These are phyloP conservation scores for Fusarium verrucosum DNA, from an alignment of 2,329 filamentous ascomycete species.

Conservation along the genomic window DNA sequence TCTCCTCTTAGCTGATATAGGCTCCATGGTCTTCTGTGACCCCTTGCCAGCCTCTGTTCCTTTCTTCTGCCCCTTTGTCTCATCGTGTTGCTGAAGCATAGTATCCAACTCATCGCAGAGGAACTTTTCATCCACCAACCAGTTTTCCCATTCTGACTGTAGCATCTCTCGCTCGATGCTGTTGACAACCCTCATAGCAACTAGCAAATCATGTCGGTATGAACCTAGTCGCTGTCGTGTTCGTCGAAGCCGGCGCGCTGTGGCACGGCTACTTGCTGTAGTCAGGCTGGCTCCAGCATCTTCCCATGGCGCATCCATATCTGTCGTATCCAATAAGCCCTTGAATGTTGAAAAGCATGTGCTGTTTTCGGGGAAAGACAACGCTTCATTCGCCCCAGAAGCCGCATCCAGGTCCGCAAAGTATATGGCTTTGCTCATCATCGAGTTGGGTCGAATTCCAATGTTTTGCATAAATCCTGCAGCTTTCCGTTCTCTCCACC, in stretches of 20 bases:
- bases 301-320: conserved; percentile 66
- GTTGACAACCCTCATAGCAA: conserved; percentile 91
- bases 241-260: conserved; percentile 73
- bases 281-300: conserved; percentile 60
- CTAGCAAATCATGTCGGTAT: conserved; percentile 89
- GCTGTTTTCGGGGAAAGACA: conserved; percentile 56
- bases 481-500: conserved; percentile 87
- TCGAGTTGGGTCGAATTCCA: conserved; percentile 79
- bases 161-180: conserved; percentile 87
- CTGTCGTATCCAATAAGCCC: conserved; percentile 65
- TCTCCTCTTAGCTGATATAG: conserved; percentile 45
- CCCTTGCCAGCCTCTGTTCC: conserved; percentile 26
- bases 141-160: conserved; percentile 90
- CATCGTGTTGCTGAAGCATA: conserved; percentile 51
- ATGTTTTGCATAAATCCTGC: conserved; percentile 82
- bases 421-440: conserved; percentile 89
- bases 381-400: conserved; percentile 50
- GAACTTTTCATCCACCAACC: conserved; percentile 81
- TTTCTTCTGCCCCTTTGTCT: conserved; percentile 29
- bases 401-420: conserved; percentile 80
- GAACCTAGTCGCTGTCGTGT: conserved; percentile 84
- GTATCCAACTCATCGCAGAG: conserved; percentile 73
- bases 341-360: conserved; percentile 71
- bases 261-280: conserved; percentile 60
- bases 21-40: conserved; percentile 48